Percentiles rank a stretch among this genome's conserved stretches.
These are phyloP conservation scores for Phellopilus nigrolimitatus DNA, from an alignment of 1,284 basidiomycete genomes.

Conservation along the genomic window DNA sequence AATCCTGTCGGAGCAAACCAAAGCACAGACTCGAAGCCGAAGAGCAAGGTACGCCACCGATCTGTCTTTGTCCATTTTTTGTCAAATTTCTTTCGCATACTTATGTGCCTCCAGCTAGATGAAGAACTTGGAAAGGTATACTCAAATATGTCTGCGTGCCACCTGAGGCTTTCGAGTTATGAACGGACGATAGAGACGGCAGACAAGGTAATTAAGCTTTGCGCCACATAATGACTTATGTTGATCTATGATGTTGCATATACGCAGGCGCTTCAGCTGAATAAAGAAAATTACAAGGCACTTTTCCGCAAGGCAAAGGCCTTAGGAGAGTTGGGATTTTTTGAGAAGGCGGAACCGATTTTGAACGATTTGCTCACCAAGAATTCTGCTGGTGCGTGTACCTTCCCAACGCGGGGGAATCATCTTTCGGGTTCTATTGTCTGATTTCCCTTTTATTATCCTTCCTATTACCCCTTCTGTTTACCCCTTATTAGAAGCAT, in stretches of 20 bases:
- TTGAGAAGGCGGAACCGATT: slow-evolving; percentile 63
- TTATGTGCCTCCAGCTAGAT: slow-evolving; percentile 47
- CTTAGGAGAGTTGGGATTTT: slow-evolving; percentile 65
- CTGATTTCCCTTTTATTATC: neutral
- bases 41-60: slow-evolving; percentile 32
- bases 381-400: slow-evolving; percentile 49
- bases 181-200: slow-evolving; percentile 69
- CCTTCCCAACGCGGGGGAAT: too few relatives aligned
- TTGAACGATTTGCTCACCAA: slow-evolving; percentile 59
- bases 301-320: slow-evolving; percentile 78
- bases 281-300: slow-evolving; percentile 70
- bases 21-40: slow-evolving; percentile 27
- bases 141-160: slow-evolving; percentile 75
- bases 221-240: neutral
- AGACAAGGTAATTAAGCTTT: slow-evolving; percentile 48
- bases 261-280: slow-evolving; percentile 61
- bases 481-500: slow-evolving; percentile 41
- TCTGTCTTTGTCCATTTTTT: neutral
- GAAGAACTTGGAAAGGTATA: slow-evolving; percentile 74
- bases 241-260: slow-evolving; percentile 2
- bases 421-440: too few relatives aligned
- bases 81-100: neutral
- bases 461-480: neutral
- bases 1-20: slow-evolving; percentile 21
- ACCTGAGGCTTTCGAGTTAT: slow-evolving; percentile 73